These are phyloP conservation scores for Fibroporia radiculosa DNA, from an alignment of 768 basidiomycete species.

Conservation along the genomic window DNA sequence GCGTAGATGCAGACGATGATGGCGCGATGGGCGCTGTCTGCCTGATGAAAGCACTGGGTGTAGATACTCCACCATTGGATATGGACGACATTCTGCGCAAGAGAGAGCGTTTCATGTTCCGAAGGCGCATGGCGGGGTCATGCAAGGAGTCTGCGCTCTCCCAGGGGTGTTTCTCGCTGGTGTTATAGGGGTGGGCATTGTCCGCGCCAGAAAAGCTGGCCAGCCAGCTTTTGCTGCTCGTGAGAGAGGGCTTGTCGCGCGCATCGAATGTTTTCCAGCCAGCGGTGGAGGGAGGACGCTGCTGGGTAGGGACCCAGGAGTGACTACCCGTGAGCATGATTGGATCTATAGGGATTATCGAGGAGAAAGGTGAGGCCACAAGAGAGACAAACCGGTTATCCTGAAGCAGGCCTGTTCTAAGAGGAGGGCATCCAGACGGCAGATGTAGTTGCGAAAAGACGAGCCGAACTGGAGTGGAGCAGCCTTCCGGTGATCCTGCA, in stretches of 20 bases:
- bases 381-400: too few species aligned
- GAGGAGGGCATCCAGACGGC: neutral
- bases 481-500: too few species aligned
- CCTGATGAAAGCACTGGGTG: neutral
- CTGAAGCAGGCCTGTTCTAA: neutral
- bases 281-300: neutral
- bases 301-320: neutral
- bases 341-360: too few species aligned
- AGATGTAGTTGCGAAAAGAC: neutral
- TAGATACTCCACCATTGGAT: slow-evolving; percentile 3
- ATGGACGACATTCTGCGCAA: slow-evolving; percentile 11
- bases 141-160: slow-evolving; percentile 3
- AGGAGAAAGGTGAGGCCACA: too few species aligned
- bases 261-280: slow-evolving; percentile 3
- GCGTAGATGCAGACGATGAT: slow-evolving; percentile 23
- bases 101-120: slow-evolving; percentile 12
- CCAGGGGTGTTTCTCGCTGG: slow-evolving; percentile 13
- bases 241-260: slow-evolving; percentile 6
- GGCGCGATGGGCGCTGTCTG: neutral
- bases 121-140: slow-evolving; percentile 8
- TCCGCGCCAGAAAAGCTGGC: slow-evolving; percentile 12
- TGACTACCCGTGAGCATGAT: too few species aligned
- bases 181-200: slow-evolving; percentile 6
- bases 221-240: slow-evolving; percentile 13
- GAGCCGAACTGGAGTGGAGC: neutral